phyloP scores from a whole-genome alignment of 306 rosid species.

The Dryas alaskensis region DNA sequence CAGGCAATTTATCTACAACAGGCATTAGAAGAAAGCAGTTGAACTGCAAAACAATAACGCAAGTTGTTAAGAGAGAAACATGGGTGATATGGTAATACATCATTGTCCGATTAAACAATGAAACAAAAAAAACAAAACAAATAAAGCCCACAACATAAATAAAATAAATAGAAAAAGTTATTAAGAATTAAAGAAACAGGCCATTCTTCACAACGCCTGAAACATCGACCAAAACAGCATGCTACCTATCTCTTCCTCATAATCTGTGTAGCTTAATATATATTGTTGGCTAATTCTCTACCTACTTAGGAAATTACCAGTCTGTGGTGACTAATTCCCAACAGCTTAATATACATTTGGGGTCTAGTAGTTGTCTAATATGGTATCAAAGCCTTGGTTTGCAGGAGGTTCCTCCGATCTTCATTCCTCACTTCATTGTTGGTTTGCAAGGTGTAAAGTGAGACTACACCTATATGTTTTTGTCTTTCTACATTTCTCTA shows the following conservation, averaged over 20 bases:
- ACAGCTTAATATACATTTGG: too few relatives aligned
- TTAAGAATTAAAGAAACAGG: neutral
- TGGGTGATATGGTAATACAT: neutral
- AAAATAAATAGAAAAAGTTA: too few relatives aligned
- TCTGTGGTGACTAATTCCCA: too few relatives aligned
- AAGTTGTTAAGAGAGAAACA: constrained; percentile 17
- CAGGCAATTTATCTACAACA: constrained; percentile 93
- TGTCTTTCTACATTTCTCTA: too few relatives aligned
- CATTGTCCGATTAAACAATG: neutral
- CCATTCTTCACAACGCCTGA: neutral
- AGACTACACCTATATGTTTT: too few relatives aligned
- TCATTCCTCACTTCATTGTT: too few relatives aligned
- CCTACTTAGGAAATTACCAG: too few relatives aligned
- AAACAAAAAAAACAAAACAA: neutral
- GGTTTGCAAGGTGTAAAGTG: too few relatives aligned
- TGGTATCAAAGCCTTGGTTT: too few relatives aligned
- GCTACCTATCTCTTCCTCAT: neutral
- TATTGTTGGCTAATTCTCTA: too few relatives aligned
- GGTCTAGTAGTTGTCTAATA: too few relatives aligned
- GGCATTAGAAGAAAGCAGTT: constrained; percentile 99
- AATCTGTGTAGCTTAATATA: neutral
- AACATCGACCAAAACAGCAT: neutral
- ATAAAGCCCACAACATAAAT: neutral
- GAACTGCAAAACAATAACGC: constrained; percentile 59
- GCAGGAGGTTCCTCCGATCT: too few relatives aligned